These are phyloP conservation scores for Podila epigama DNA, from an alignment of 192 early-diverging fungal genomes.

Conservation along the genomic window DNA sequence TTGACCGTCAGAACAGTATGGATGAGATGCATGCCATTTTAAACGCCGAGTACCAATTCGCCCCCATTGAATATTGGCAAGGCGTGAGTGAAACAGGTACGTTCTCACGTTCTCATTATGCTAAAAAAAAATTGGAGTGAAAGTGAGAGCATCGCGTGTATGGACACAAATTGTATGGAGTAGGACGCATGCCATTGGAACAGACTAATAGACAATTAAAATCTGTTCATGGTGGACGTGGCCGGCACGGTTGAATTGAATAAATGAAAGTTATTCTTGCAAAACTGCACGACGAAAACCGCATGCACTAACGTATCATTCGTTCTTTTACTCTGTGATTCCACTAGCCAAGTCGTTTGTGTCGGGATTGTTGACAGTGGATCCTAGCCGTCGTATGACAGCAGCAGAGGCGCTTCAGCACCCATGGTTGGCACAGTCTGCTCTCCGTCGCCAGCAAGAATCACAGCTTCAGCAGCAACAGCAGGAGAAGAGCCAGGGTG, in stretches of 20 bases:
- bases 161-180: no score
- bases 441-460: constrained; percentile 1
- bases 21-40: constrained; percentile 66
- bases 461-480: constrained; percentile 4
- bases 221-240: no score
- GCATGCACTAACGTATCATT: no score
- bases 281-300: background rate
- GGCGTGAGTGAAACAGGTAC: constrained; percentile 61
- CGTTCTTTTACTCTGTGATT: background rate
- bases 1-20: constrained; percentile 61
- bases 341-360: constrained; percentile 76
- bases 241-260: background rate
- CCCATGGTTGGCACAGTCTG: constrained; percentile 68
- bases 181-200: no score
- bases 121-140: background rate
- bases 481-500: constrained; percentile 11
- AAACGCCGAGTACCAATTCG: constrained; percentile 69
- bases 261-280: background rate
- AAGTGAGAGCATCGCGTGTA: background rate
- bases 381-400: constrained; percentile 75
- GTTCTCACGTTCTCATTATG: background rate
- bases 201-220: no score
- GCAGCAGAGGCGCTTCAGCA: constrained; percentile 78
- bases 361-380: constrained; percentile 64
- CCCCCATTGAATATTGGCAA: constrained; percentile 67